Evolutionary conservation across 2,329 filamentous ascomycete genomes (phyloP), one percentile per base, ranked within the genome.

Genomic region (Apiospora hydei): DNA sequence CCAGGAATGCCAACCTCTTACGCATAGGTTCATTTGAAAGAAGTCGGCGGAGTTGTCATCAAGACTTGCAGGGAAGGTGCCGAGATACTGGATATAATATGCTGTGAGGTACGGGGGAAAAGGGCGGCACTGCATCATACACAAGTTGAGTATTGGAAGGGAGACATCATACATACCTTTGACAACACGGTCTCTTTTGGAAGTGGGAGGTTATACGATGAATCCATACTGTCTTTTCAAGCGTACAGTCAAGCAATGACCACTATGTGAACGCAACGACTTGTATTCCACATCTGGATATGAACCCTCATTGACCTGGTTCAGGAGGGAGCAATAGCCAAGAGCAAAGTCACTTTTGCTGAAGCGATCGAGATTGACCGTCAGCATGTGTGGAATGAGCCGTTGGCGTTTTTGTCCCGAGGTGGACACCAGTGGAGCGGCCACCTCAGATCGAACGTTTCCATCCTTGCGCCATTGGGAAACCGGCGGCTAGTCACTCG

Each of bases 351-450:
- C 53, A n/a, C 26, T 43, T 43, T 61, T 10, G 21, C 30, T 61
- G 30, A 16, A 61, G 16, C 16, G 53, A 61, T 61, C 53, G 53
- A 61, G 53, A 61, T 61, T 34, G 30, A 3, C 7, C 10, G 53
- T 21, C 11, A 34, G 26, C 38, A 3, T 16, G 18, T 38, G 24
- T 30, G 53, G 53, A 61, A 61, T 34, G 16, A 61, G 10, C 53
- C 53, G 53, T 14, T 34, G 13, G 16, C 8, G 38, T 38, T 21
- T 38, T 21, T 18, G 53, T 34, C 53, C 53, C 53, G 53, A 11
- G 53, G 53, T 61, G 53, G 53, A 38, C 53, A 38, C 53, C 2
- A 21, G 53, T 61, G 53, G 53, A 61, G 53, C 26, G 53, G 30
- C 30, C 16, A 11, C 30, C 30, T n/a, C 53, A 26, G 53, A 61